Percentiles rank a stretch among this genome's conserved stretches.
These are phyloP conservation scores for Eragrostis curvula DNA, from an alignment of 176 grass and related monocot species.

Conservation along the genomic window DNA sequence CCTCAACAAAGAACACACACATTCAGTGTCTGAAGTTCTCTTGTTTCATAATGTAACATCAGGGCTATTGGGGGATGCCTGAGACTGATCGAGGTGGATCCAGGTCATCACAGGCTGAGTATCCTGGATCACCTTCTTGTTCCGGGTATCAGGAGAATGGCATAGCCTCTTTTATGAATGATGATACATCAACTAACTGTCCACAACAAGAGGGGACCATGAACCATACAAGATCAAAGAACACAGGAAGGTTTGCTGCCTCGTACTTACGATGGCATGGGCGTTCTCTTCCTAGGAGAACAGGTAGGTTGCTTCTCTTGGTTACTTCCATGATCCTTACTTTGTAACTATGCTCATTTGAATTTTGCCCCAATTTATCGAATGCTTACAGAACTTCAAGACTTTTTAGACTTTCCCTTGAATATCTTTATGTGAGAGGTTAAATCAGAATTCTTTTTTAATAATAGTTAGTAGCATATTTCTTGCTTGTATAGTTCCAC, in stretches of 20 bases:
- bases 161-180: slow-evolving; percentile 29
- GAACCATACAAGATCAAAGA: slow-evolving; percentile 34
- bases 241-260: slow-evolving; percentile 36
- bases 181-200: slow-evolving; percentile 30
- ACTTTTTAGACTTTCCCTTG: neutral
- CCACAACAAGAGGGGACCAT: slow-evolving; percentile 32
- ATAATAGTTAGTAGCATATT: neutral
- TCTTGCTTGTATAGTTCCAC: neutral
- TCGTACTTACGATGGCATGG: slow-evolving; percentile 26
- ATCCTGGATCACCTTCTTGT: slow-evolving; percentile 36
- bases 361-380: neutral
- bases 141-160: slow-evolving; percentile 17
- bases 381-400: neutral
- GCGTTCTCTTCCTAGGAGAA: slow-evolving; percentile 32
- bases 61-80: slow-evolving; percentile 42
- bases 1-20: slow-evolving; percentile 6
- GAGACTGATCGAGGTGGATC: slow-evolving; percentile 44
- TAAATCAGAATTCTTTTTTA: neutral
- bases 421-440: neutral
- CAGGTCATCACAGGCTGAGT: slow-evolving; percentile 43
- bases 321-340: neutral
- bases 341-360: neutral
- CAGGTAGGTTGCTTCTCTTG: slow-evolving; percentile 18
- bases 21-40: slow-evolving; percentile 11
- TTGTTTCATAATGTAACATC: slow-evolving; percentile 9